Conservation (phyloP, 1,284 basidiomycete genomes). For the Meira miltonrushii region DNA sequence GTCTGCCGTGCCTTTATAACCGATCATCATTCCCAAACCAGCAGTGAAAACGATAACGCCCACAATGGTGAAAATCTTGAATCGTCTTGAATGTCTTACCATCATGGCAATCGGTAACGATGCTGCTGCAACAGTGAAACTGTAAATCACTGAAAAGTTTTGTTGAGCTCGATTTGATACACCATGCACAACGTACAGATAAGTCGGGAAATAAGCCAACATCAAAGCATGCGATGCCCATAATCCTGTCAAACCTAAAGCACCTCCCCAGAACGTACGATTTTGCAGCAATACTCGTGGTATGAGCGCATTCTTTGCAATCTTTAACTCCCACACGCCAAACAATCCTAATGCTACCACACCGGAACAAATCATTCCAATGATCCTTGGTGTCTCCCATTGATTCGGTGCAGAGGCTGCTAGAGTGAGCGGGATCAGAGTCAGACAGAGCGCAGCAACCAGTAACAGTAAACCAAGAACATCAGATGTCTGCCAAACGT, state of each 20-base stretch:
- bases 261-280: conserved; percentile 9
- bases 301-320: not conserved
- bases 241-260: not conserved
- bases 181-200: conserved; percentile 18
- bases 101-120: conserved; percentile 13
- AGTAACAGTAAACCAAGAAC: conserved; percentile 10
- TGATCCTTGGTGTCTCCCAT: conserved; percentile 5
- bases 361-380: conserved; percentile 1
- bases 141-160: conserved; percentile 17
- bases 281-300: not conserved
- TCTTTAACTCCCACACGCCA: conserved; percentile 1
- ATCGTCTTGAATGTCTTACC: conserved; percentile 14
- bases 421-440: conserved; percentile 13
- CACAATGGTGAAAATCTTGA: conserved; percentile 12
- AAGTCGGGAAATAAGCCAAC: conserved; percentile 15
- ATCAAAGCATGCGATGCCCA: conserved; percentile 4
- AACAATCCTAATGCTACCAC: not conserved
- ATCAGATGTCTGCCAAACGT: conserved; percentile 6
- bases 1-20: not conserved
- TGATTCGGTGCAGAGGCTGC: not conserved
- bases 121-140: conserved; percentile 12
- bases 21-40: conserved; percentile 19
- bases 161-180: conserved; percentile 13
- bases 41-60: conserved; percentile 13
- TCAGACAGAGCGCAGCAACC: not conserved